Evolutionary conservation across 139 green algal genomes (phyloP).

Genomic region (Chlorokybus atmophyticus): DNA sequence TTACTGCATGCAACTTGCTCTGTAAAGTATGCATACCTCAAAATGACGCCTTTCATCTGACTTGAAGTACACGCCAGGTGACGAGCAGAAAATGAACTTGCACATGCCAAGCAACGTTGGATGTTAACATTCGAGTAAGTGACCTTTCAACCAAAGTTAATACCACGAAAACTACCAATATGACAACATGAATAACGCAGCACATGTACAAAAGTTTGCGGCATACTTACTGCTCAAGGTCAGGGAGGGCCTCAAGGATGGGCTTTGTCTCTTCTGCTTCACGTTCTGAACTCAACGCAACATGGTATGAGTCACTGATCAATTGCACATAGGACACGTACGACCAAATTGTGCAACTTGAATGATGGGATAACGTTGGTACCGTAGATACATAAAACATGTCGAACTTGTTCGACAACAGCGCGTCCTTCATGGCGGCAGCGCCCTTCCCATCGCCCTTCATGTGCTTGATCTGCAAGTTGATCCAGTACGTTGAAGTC

Average conservation of each 20-base stretch:
- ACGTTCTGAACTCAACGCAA: constrained; percentile 41
- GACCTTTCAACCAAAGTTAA: too few relatives aligned
- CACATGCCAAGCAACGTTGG: constrained; percentile 5
- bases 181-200: too few relatives aligned
- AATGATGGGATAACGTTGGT: too few relatives aligned
- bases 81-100: constrained; percentile 78
- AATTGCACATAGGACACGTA: too few relatives aligned
- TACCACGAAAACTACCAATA: too few relatives aligned
- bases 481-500: constrained; percentile 5
- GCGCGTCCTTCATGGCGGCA: constrained; percentile 43
- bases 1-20: too few relatives aligned
- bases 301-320: too few relatives aligned
- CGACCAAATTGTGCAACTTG: too few relatives aligned
- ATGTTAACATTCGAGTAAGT: too few relatives aligned
- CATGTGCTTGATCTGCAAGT: constrained; percentile 73
- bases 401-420: constrained; percentile 63
- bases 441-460: constrained; percentile 66
- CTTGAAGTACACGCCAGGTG: constrained; percentile 89
- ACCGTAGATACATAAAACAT: constrained; percentile 94
- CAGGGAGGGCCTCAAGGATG: constrained; percentile 54
- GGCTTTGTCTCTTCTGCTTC: constrained; percentile 62
- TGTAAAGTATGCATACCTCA: too few relatives aligned
- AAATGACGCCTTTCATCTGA: constrained; percentile 79
- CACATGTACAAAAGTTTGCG: too few relatives aligned
- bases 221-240: constrained; percentile 48